Evolutionary conservation across 495 filamentous ascomycete species (phyloP), one percentile per base, ranked within the genome.

Genomic region (Cairneyella variabilis): DNA sequence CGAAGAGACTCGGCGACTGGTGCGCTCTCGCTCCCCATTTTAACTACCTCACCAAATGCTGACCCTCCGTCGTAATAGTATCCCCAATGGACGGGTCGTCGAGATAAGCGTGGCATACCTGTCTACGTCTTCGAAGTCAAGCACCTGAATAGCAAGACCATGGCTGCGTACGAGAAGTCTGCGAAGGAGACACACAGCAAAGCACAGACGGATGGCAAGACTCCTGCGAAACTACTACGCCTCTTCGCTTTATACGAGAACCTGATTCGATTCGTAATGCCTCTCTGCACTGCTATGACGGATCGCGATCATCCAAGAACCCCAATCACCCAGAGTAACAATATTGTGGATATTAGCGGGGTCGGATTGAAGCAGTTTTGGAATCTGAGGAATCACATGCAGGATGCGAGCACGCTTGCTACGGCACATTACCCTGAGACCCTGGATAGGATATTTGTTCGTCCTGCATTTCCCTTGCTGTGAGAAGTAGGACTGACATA

Each of bases 341-440:
- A 93, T 67, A 92, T 96, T 48, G 89, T 95, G 49, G 90, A 96
- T 66, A 85, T 96, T 48, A 85, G 81, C 44, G 77, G 82, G 26
- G 89, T 95, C 3, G 87, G 89, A 14, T 67, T 96, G 67, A 88
- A 87, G 74, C 89, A 92, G 71, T 92, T 96, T 64, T 96, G 91
- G 91, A 90, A 91, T 68, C 71, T 96, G 64, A 90, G 90, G 75
- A 70, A 70, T 8, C 89, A 95, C 64, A 93, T 96, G 90, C 90
- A 95, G 69, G 89, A 91, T 65, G 88, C 90, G 0, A 88, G 83
- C 66, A 78, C 78, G 37, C 75, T 95, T 43, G 89, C 90, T n/a
- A 95, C 90, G 14, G 89, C 89, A 2, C 88, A 93, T 69, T 96
- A 95, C 64, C 91, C 91, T 0, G 91, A 96, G 68, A 95, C 89